phyloP scores from a whole-genome alignment of 306 rosid species.

The Vicia faba region DNA sequence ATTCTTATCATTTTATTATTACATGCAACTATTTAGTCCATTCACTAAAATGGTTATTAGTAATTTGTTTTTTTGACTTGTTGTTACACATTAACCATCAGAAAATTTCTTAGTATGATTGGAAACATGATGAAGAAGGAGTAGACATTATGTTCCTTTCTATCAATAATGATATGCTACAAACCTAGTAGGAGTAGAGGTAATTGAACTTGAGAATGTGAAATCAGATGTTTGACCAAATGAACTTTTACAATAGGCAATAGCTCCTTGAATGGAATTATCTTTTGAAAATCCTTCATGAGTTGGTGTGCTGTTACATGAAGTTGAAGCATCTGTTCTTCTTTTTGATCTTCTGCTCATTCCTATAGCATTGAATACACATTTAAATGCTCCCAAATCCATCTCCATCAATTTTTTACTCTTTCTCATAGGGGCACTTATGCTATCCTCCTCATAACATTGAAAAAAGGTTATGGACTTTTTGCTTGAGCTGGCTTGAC shows the following conservation, averaged over 20 bases:
- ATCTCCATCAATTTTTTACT: slow-evolving; percentile 44
- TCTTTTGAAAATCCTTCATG: slow-evolving; percentile 46
- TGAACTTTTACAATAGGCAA: slow-evolving; percentile 65
- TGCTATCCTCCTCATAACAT: slow-evolving; percentile 33
- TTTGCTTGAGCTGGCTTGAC: slow-evolving; percentile 21
- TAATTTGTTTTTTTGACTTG: too few species aligned
- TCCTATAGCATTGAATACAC: slow-evolving; percentile 46
- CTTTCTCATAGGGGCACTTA: background rate
- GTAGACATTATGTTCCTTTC: background rate
- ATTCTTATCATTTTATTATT: too few species aligned
- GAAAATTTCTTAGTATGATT: background rate
- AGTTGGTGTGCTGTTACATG: slow-evolving; percentile 52
- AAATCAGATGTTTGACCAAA: slow-evolving; percentile 42
- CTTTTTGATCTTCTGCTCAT: slow-evolving; percentile 40
- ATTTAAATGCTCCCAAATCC: slow-evolving; percentile 50
- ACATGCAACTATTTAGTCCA: too few species aligned
- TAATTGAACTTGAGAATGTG: slow-evolving; percentile 24
- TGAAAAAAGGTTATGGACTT: slow-evolving; percentile 31
- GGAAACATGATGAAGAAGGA: background rate
- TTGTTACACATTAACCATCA: background rate
- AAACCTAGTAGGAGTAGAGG: slow-evolving; percentile 16
- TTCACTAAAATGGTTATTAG: too few species aligned
- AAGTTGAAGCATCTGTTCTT: slow-evolving; percentile 37
- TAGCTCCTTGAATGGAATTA: slow-evolving; percentile 58
- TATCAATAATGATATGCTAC: slow-evolving; percentile 11